Base-by-base conservation (phyloP, 352 stramenopile genomes). In the Phytophthora megakarya region DNA sequence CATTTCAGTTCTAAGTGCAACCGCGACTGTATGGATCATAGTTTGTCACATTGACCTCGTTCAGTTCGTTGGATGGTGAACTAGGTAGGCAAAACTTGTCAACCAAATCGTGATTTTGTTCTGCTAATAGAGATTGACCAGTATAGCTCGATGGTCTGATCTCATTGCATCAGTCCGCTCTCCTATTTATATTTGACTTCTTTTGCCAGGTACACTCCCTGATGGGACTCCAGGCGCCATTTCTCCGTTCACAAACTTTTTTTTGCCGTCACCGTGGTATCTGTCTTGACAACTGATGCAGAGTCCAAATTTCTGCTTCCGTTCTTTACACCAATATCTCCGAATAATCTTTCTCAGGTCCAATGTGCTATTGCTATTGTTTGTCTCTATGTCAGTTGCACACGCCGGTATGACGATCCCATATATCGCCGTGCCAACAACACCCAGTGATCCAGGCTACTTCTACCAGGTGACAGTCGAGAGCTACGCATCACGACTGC, bases 401-500 rank as follows among this genome's bases (percentile, higher is more conserved):
- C 22, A 25, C 3, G 63, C 33, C 2, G 51, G 47, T n/a, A 23
- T 60, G 32, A 35, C 19, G 10, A 64, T 67, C 49, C 64, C 64
- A 7, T 72, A 72, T 50, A 60, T 18, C 21, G 42, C 64, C 15
- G 42, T 28, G 15, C 49, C 49, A 23, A 57, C 40, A 2, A 28
- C 57, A 5, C 61, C 64, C 12, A 63, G 28, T 19, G 35, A 72
- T 6, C 40, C 53, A n/a, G 9, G 54, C 33, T 77, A 65, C 54
- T 30, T 69, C 25, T 54, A 68, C 48, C 45, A 74, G 11, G 44
- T 80, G 46, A 55, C 37, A 13, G n/a, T 75, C 16, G 56, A 73
- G 39, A 76, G 62, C 33, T 67, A 70, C 22, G 15, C 42, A 5
- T 63, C 55, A 0, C 59, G 26, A 7, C 52, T 81, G 33, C 51